Evolutionary conservation across 441 rosid genomes (phyloP).

Genomic region (Populus hybrid): DNA sequence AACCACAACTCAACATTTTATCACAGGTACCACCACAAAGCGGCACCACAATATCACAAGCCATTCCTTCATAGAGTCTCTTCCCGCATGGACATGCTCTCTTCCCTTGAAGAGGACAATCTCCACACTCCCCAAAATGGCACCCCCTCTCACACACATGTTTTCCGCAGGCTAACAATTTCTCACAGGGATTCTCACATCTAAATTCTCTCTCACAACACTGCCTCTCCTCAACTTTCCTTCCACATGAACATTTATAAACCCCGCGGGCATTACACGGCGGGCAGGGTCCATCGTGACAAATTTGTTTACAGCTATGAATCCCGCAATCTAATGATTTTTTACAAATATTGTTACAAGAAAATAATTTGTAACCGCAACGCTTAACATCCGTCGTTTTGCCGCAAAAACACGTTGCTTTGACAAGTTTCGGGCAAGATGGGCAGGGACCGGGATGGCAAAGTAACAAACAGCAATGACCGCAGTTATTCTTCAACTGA

Average conservation of each 20-base stretch:
- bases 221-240: slow-evolving; percentile 56
- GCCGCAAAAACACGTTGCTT: slow-evolving; percentile 62
- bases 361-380: slow-evolving; percentile 65
- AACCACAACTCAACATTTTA: slow-evolving; percentile 67
- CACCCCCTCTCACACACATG: slow-evolving; percentile 82
- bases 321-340: slow-evolving; percentile 51
- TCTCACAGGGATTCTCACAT: slow-evolving; percentile 67
- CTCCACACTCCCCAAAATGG: slow-evolving; percentile 71
- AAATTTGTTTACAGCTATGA: slow-evolving; percentile 58
- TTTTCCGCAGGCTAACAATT: slow-evolving; percentile 59
- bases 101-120: slow-evolving; percentile 78
- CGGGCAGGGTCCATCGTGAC: slow-evolving; percentile 74
- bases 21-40: slow-evolving; percentile 85
- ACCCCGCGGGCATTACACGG: slow-evolving; percentile 61
- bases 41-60: slow-evolving; percentile 70
- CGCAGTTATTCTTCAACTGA: slow-evolving; percentile 59
- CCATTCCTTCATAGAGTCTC: slow-evolving; percentile 67
- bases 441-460: slow-evolving; percentile 96
- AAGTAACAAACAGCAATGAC: slow-evolving; percentile 74
- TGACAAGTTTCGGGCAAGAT: slow-evolving; percentile 71
- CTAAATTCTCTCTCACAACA: slow-evolving; percentile 68
- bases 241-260: slow-evolving; percentile 61
- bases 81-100: slow-evolving; percentile 88
- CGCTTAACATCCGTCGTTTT: slow-evolving; percentile 61
- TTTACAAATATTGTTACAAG: slow-evolving; percentile 49